Conservation (phyloP, 768 basidiomycete genomes). For the Macrolepiota albuminosa region DNA sequence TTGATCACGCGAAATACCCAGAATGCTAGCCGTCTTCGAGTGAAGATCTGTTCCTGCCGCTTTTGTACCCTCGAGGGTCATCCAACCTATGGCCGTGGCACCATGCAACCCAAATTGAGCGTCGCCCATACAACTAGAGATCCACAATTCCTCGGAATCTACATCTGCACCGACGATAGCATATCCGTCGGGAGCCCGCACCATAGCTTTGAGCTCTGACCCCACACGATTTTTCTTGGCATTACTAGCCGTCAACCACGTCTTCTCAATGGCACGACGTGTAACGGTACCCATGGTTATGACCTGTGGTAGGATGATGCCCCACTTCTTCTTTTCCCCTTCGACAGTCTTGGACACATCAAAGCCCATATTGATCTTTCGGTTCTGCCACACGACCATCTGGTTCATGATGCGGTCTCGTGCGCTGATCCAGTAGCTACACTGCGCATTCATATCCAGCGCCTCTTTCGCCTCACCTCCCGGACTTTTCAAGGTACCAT, state of each 20-base stretch:
- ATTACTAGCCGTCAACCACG: conserved; percentile 97
- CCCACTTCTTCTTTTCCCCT: conserved; percentile 49
- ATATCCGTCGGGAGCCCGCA: conserved; percentile 89
- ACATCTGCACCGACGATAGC: conserved; percentile 97
- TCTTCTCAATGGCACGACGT: conserved; percentile 94
- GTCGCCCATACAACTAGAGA: conserved; percentile 97
- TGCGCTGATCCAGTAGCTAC: conserved; percentile 97
- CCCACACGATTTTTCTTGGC: conserved; percentile 98
- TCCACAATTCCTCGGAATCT: conserved; percentile 98
- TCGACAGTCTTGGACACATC: conserved; percentile 12
- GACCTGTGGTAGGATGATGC: conserved; percentile 93
- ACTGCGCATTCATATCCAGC: conserved; percentile 87
- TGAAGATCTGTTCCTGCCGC: conserved; percentile 92
- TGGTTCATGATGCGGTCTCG: conserved; percentile 90
- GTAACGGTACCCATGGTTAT: conserved; percentile 99
- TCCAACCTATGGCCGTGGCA: conserved; percentile 97
- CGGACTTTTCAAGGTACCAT: conserved; percentile 81
- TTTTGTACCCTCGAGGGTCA: conserved; percentile 98
- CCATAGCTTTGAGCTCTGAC: conserved; percentile 97
- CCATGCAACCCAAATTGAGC: conserved; percentile 97
- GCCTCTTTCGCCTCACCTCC: conserved; percentile 79
- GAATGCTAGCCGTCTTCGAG: conserved; percentile 90
- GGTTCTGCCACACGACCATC: conserved; percentile 82
- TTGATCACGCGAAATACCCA: conserved; percentile 89
- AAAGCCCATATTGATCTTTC: conserved; percentile 50